Evolutionary conservation across 2,329 filamentous ascomycete genomes (phyloP), one percentile per base, ranked within the genome.

Genomic region (Ceratocystiopsis sp.): DNA sequence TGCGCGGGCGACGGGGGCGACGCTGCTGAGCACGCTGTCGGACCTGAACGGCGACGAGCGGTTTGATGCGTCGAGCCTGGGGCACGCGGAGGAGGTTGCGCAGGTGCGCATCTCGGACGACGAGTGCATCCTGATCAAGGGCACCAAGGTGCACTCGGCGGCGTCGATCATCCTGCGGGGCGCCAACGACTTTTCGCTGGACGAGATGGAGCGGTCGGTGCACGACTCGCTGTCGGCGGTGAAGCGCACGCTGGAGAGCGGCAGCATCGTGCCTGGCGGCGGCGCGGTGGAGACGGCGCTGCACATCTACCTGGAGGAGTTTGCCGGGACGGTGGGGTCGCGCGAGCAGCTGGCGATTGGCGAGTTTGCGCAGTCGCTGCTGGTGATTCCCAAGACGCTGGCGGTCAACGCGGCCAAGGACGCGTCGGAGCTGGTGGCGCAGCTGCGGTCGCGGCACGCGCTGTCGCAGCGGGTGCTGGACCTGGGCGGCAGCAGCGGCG

Each of bases 41-140:
- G 93, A 98, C 60, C 69, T 98, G 50, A 96, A 98, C 58, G 91
- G 91, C 46, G 91, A 98, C 59, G 91, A 98, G 68, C 85, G 82
- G 59, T 98, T 96, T 55, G 91, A 98, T 53, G 68, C 84, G 18
- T 86, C 86, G 36, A 84, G 84, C 58, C 71, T 98, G 35, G 91
- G 91, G 47, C 71, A 85, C 50, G 91, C 91, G 14, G 91, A 98
- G 54, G 91, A 96, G 64, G 89, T 98, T 49, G 75, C 82, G n/a
- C 91, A 98, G 64, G 91, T 96, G 69, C 82, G 89, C 56, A 96
- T 98, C 59, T 96, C 91, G 3, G 91, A 98, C 56, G 91, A 98
- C 54, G 91, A 98, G 68, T 96, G 89, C 63, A 98, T 98, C 52
- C 67, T 98, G 50, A 74, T 98, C 59, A 94, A 91, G 70, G 89